Percentiles rank a stretch among this genome's conserved stretches.
Evolutionary conservation across 179 eudicot species (phyloP).

Genomic region (Actinidia arguta): DNA sequence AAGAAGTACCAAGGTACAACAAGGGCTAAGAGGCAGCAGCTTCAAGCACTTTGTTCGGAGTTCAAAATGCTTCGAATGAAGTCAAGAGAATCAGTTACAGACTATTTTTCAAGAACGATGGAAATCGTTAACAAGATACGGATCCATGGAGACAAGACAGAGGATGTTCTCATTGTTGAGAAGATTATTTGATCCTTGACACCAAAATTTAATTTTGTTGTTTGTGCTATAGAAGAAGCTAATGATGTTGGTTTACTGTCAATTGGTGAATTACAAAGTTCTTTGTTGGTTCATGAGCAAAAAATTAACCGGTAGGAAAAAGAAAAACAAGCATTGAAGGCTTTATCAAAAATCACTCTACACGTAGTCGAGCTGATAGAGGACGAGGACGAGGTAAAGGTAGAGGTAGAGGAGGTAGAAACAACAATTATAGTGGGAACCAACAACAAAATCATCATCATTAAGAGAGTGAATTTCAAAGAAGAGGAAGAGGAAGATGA

Average conservation of each 20-base stretch:
- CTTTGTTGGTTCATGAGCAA: background rate
- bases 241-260: background rate
- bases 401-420: background rate
- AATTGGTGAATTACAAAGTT: background rate
- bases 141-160: background rate
- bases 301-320: background rate
- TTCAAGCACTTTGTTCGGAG: background rate
- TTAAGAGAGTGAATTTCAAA: no score
- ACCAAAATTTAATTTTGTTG: slow-evolving; percentile 5
- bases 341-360: background rate
- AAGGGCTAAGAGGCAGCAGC: background rate
- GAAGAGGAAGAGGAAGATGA: background rate
- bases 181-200: background rate
- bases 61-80: background rate
- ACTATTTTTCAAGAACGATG: background rate
- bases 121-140: background rate
- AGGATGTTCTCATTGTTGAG: background rate
- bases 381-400: background rate
- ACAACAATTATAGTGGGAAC: background rate
- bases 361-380: background rate
- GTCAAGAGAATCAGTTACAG: background rate
- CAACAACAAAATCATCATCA: background rate
- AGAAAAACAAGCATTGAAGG: background rate
- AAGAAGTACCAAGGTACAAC: background rate
- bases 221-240: background rate